phyloP scores from a whole-genome alignment of 2,329 filamentous ascomycete species.

The Calonectria crousiana region DNA sequence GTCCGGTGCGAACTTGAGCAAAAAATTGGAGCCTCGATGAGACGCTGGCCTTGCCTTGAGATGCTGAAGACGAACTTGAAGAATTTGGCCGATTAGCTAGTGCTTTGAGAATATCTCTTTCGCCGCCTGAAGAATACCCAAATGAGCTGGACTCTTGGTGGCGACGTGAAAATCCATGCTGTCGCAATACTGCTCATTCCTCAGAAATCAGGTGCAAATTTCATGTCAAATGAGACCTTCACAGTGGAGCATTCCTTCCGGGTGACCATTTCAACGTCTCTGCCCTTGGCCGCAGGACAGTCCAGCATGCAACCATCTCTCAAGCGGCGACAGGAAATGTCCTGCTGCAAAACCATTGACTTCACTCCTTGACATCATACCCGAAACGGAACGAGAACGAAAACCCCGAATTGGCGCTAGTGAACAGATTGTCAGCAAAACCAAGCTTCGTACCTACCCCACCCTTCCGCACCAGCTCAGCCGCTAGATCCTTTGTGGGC shows the following conservation, averaged over 20 bases:
- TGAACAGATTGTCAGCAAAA: not conserved
- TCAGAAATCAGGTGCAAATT: not conserved
- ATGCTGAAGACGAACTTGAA: not conserved
- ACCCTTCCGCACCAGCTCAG: not conserved
- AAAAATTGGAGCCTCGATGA: conserved; percentile 6
- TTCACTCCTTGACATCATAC: not conserved
- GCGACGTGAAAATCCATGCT: not conserved
- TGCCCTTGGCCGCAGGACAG: too few relatives aligned
- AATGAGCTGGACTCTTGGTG: not conserved
- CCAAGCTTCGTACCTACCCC: not conserved
- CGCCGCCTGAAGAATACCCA: not conserved
- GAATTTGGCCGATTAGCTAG: not conserved
- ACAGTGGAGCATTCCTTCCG: too few relatives aligned
- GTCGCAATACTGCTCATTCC: not conserved
- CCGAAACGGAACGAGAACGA: not conserved
- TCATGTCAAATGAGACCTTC: too few relatives aligned
- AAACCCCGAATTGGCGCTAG: not conserved
- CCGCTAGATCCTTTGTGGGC: not conserved
- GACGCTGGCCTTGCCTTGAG: not conserved
- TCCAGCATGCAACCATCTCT: too few relatives aligned
- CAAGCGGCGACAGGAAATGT: too few relatives aligned
- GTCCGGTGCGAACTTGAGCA: conserved; percentile 17
- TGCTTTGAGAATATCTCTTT: not conserved
- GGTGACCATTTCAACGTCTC: too few relatives aligned
- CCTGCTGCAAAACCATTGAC: not conserved